Base-by-base conservation (phyloP, 169 alveolate genomes). In the Plasmodium inui region DNA sequence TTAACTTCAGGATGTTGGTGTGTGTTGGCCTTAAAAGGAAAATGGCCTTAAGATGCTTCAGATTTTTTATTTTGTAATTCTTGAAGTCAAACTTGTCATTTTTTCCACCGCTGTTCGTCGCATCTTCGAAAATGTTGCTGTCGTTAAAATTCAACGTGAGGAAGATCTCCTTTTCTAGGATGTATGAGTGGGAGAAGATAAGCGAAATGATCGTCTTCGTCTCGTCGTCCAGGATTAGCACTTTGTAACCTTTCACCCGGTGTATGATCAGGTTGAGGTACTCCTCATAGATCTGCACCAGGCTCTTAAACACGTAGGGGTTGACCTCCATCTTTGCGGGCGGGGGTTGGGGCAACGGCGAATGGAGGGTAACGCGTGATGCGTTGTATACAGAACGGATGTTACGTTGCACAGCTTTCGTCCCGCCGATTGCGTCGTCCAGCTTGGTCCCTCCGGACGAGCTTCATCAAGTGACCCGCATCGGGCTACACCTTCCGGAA, bases 131-230 rank as follows among this genome's bases (percentile, higher is more conserved):
- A 12, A 96, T 32, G 57, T 84, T 92, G n/a, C 90, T 95, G 76
- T 96, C 97, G 80, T 98, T 98, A 46, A 99, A 98, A 72, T 96
- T 97, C 86, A 98, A 98, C 22, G 99, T 97, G 82, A 98, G 94
- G 92, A 98, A 97, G 8, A 98, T 99, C 73, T 98, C 99, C 82
- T 96, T 98, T 85, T 98, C 98, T 30, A 99, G 94, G 6, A 98
- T 96, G 83, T 97, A 96, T 14, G 99, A 95, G 91, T 98, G 98
- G 3, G 99, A 96, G 92, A 96, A 97, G 19, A 98, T 98, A 19
- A 99, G 93, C 19, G 99, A 98, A 57, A 99, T 97, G 10, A 97
- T 97, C 37, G 96, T 96, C 55, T 96, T 95, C 12, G 99, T 98
- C 82, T 98, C 99, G 61, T 95, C 96, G 90, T 99, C 99, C 73